These are phyloP conservation scores for Osmanthus fragrans DNA, from an alignment of 257 asterid species.

Conservation along the genomic window DNA sequence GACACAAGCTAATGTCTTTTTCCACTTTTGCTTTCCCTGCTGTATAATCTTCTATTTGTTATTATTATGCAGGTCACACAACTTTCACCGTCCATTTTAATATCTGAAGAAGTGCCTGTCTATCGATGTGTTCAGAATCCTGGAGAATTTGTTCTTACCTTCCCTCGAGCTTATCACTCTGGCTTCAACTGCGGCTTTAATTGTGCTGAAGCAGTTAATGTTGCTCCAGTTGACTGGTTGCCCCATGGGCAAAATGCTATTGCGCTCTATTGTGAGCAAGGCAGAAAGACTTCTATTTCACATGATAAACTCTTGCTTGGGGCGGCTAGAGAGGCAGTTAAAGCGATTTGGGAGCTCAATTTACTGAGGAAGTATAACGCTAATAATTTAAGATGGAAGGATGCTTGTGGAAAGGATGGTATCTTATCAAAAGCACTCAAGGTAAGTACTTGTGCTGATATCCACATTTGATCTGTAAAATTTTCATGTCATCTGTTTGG, in stretches of 20 bases:
- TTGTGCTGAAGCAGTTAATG: constrained; percentile 99
- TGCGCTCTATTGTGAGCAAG: constrained; percentile 81
- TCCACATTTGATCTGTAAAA: neutral
- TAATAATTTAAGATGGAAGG: constrained; percentile 80
- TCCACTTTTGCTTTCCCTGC: neutral
- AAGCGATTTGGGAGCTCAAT: constrained; percentile 92
- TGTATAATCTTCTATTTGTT: neutral
- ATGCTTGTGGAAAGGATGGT: constrained; percentile 93
- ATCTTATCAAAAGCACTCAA: constrained; percentile 73
- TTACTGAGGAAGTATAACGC: constrained; percentile 71
- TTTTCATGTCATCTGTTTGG: neutral
- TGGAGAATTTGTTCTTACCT: constrained; percentile 94
- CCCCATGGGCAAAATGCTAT: constrained; percentile 95
- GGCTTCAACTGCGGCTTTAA: constrained; percentile 95
- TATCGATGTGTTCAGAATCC: constrained; percentile 90
- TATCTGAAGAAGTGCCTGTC: constrained; percentile 81
- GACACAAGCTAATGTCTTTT: neutral
- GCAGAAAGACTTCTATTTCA: constrained; percentile 83
- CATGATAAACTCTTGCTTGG: constrained; percentile 96
- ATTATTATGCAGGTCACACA: constrained; percentile 81
- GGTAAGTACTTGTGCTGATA: constrained; percentile 40
- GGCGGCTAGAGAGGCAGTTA: constrained; percentile 96
- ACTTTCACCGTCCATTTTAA: constrained; percentile 83
- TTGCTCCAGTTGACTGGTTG: constrained; percentile 99
- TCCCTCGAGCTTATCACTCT: constrained; percentile 99